These are phyloP conservation scores for Dentipellis fragilis DNA, from an alignment of 768 basidiomycete genomes.

Conservation along the genomic window DNA sequence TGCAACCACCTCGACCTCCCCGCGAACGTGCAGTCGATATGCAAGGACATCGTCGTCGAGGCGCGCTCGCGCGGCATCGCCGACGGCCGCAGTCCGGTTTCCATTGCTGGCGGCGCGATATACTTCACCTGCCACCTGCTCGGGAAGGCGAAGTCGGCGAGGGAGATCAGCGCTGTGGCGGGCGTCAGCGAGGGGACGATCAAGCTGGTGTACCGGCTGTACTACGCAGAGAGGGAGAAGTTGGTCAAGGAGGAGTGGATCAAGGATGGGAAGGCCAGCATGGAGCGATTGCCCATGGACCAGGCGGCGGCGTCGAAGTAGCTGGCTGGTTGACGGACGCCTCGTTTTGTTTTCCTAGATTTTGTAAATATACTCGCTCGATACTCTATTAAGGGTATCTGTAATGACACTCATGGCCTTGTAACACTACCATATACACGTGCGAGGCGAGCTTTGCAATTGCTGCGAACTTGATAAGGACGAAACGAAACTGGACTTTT, in stretches of 20 bases:
- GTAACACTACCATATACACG: no score
- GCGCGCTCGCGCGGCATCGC: constrained; percentile 81
- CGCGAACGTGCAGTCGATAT: constrained; percentile 72
- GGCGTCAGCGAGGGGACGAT: constrained; percentile 96
- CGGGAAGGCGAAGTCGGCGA: constrained; percentile 61
- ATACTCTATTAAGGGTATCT: no score
- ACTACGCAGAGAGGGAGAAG: constrained; percentile 64
- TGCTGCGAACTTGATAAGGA: no score
- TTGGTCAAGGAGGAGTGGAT: constrained; percentile 83
- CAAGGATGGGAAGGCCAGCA: constrained; percentile 61
- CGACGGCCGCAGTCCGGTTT: constrained; percentile 89
- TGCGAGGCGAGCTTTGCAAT: no score
- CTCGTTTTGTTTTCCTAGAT: no score
- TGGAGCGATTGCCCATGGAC: constrained; percentile 28
- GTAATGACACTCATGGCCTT: no score
- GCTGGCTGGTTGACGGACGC: neutral
- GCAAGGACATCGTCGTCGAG: constrained; percentile 70
- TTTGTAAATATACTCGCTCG: no score
- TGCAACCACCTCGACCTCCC: constrained; percentile 89
- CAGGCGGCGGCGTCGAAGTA: neutral
- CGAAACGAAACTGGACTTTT: no score
- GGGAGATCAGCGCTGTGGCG: constrained; percentile 84
- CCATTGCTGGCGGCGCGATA: constrained; percentile 96
- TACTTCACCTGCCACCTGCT: constrained; percentile 85
- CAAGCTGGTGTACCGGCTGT: constrained; percentile 77